Percentiles rank a stretch among this genome's conserved stretches.
phyloP scores from a whole-genome alignment of 352 stramenopile genomes.

The Peronospora belbahrii region DNA sequence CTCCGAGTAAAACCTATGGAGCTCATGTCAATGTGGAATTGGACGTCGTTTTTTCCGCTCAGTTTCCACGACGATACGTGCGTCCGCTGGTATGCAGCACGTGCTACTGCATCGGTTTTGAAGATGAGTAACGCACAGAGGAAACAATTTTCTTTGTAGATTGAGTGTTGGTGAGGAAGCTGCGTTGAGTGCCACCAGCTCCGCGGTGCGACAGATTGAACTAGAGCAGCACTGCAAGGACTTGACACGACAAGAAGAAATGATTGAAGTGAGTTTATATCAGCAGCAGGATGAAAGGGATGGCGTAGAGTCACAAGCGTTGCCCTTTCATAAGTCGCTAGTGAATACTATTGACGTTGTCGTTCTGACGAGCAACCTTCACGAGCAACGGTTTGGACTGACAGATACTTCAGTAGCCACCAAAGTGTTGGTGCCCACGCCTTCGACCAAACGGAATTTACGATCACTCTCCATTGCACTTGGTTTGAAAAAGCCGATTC shows the following conservation, averaged over 20 bases:
- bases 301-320: constrained; percentile 3
- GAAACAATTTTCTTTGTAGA: constrained; percentile 51
- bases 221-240: constrained; percentile 47
- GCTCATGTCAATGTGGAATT: constrained; percentile 67
- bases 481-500: constrained; percentile 63
- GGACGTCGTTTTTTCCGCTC: constrained; percentile 71
- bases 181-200: constrained; percentile 29
- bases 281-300: constrained; percentile 11
- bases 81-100: constrained; percentile 58
- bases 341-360: constrained; percentile 80
- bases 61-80: constrained; percentile 56
- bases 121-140: constrained; percentile 63
- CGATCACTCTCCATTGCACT: constrained; percentile 78
- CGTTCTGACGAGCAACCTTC: constrained; percentile 51
- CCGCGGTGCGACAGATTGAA: constrained; percentile 44
- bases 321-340: constrained; percentile 63
- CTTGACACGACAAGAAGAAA: constrained; percentile 34
- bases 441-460: constrained; percentile 67
- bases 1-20: constrained; percentile 44
- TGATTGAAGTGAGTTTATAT: constrained; percentile 34
- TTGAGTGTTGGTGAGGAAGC: constrained; percentile 42
- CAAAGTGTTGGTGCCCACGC: constrained; percentile 48
- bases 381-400: constrained; percentile 9
- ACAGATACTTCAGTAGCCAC: constrained; percentile 5
- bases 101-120: constrained; percentile 49